phyloP scores from a whole-genome alignment of 2,329 filamentous ascomycete species.

The Monilinia fructigena region DNA sequence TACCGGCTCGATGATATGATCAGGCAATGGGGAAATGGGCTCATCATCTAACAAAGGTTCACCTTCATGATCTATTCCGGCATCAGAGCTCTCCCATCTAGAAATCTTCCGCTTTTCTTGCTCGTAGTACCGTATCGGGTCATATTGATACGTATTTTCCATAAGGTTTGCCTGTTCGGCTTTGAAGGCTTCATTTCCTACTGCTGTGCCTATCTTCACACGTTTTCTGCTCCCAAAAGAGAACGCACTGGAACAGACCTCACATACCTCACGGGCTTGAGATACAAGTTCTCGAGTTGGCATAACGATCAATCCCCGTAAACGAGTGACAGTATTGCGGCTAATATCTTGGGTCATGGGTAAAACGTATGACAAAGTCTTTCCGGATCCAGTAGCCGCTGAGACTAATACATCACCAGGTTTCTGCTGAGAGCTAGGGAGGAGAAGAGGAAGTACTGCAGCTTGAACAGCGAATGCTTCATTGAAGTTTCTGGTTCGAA shows the following conservation, averaged over 20 bases:
- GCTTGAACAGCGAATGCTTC: constrained; percentile 79
- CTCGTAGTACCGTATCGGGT: constrained; percentile 58
- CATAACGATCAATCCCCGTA: constrained; percentile 81
- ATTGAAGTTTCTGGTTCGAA: constrained; percentile 67
- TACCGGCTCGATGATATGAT: constrained; percentile 62
- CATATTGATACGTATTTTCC: constrained; percentile 65
- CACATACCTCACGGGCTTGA: constrained; percentile 77
- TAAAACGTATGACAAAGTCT: constrained; percentile 87
- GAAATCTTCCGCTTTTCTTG: constrained; percentile 44
- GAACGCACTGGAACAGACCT: constrained; percentile 67
- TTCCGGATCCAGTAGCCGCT: constrained; percentile 92
- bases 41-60: constrained; percentile 40
- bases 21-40: constrained; percentile 47
- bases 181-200: constrained; percentile 74
- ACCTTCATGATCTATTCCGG: constrained; percentile 46
- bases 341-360: constrained; percentile 79
- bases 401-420: constrained; percentile 83
- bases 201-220: constrained; percentile 75
- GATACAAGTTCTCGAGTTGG: constrained; percentile 88
- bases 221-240: constrained; percentile 58
- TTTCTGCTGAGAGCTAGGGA: constrained; percentile 60
- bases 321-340: constrained; percentile 58
- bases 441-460: constrained; percentile 74
- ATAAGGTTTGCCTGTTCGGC: constrained; percentile 62
- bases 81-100: constrained; percentile 48